Base-by-base conservation (phyloP, 2,329 filamentous ascomycete species). In the Cercospora nicotianae region DNA sequence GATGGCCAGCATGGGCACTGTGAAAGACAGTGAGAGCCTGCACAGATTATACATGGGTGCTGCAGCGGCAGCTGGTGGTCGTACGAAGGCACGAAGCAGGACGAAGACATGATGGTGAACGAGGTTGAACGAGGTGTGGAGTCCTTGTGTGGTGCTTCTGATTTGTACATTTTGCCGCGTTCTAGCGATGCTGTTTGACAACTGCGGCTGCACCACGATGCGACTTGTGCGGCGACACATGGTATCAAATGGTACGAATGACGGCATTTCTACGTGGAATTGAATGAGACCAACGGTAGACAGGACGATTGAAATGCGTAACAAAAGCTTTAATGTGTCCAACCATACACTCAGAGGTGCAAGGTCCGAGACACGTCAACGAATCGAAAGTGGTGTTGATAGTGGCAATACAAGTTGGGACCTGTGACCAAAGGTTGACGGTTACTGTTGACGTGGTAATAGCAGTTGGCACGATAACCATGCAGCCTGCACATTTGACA, bases 1-100 rank as follows among this genome's bases (percentile, higher is more conserved):
- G 45, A 69, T 77, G 31, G 70, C 72, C 48, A 78, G 74, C 61
- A 63, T 77, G 16, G 76, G 75, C 6, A 72, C 69, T 13, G 75
- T 79, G 2, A 77, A 73, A 63, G 77, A 79, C 57, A 73, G 72
- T 63, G 69, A 64, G 5, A 61, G 67, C 13, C 18, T 68, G 23
- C 42, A 28, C 31, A 65, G 57, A 33, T 63, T 55, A 30, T 31
- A 48, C 36, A 39, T 59, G 23, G 65, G 65, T 16, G 65, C 65
- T 12, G 65, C 65, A 7, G 65, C 59, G 5, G 66, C 63, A 1
- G 61, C 62, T 9, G 66, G 66, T 12, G 63, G 66, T 23, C 36
- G 66, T 20, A 55, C 57, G 6, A 64, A 45, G 6, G 39, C 30
- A 10, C 51, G 66, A 23, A 51, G 58, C 23, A 45, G 66, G 31